Percentiles rank a stretch among this genome's conserved stretches.
These are phyloP conservation scores for Geotrichum carabidarum DNA, from an alignment of 1,139 yeast species.

Conservation along the genomic window DNA sequence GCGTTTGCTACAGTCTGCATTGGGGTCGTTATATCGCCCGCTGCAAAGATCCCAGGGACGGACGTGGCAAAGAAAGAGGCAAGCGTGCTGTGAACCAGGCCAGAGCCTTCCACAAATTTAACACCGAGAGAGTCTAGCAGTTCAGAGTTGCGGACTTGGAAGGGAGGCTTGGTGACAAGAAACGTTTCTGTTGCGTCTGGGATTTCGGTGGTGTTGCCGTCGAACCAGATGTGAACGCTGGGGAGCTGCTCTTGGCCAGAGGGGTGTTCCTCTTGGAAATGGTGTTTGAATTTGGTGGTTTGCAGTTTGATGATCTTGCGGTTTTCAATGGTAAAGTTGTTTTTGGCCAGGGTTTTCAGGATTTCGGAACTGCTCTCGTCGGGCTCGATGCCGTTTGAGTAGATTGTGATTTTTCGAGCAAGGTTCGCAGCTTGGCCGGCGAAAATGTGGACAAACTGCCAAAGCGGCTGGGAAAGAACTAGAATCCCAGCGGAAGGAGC, in stretches of 20 bases:
- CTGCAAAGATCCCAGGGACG: conserved; percentile 12
- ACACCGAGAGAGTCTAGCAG: conserved; percentile 8
- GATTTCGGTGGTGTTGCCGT: background rate
- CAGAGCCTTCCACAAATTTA: background rate
- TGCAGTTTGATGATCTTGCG: background rate
- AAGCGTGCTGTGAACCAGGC: conserved; percentile 1
- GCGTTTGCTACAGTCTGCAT: conserved; percentile 9
- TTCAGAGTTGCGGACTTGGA: conserved; percentile 8
- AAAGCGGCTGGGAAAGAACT: background rate
- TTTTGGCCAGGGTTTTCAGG: background rate
- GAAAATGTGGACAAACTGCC: background rate
- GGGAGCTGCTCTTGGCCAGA: background rate
- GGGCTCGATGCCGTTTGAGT: conserved; percentile 5
- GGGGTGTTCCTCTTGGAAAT: background rate
- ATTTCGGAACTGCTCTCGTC: background rate
- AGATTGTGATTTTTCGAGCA: conserved; percentile 7
- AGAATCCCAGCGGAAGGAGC: conserved; percentile 8
- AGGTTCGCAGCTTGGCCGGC: conserved; percentile 10
- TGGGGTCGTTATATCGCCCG: conserved; percentile 12
- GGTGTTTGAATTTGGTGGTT: background rate
- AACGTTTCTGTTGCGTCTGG: conserved; percentile 1
- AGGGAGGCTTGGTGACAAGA: conserved; percentile 8
- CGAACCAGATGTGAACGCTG: conserved; percentile 1
- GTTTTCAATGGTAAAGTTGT: background rate
- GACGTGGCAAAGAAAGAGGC: conserved; percentile 4